Conservation (phyloP, 1,284 basidiomycete species). For the Cerrena zonata region DNA sequence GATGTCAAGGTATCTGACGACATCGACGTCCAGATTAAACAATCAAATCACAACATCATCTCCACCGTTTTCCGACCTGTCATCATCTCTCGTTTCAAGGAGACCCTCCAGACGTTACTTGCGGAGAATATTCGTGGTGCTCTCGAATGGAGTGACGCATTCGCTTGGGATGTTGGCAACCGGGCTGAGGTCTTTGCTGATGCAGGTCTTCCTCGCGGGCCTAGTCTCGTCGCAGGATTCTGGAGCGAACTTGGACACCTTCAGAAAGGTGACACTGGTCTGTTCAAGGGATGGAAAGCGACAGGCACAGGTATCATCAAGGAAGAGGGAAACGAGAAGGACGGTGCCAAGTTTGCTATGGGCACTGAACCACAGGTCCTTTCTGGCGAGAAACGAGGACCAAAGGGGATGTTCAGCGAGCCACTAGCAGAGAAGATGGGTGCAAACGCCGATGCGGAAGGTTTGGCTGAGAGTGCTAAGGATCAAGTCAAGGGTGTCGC, state of each 20-base stretch:
- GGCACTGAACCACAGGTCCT: slow-evolving; percentile 68
- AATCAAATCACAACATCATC: slow-evolving; percentile 58
- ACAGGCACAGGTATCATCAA: slow-evolving; percentile 60
- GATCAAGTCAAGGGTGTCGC: slow-evolving; percentile 19
- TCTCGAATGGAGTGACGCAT: slow-evolving; percentile 46
- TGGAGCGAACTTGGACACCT: slow-evolving; percentile 62
- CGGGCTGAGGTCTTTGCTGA: slow-evolving; percentile 60
- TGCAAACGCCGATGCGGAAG: slow-evolving; percentile 17
- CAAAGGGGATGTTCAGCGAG: slow-evolving; percentile 49
- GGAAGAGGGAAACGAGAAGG: slow-evolving; percentile 35
- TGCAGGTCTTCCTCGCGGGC: slow-evolving; percentile 45
- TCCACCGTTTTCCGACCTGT: slow-evolving; percentile 57
- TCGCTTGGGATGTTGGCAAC: slow-evolving; percentile 52
- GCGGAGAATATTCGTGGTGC: slow-evolving; percentile 45
- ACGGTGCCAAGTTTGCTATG: slow-evolving; percentile 48
- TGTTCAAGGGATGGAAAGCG: slow-evolving; percentile 42
- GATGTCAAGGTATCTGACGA: slow-evolving; percentile 48
- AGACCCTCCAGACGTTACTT: slow-evolving; percentile 51
- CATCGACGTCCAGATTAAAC: slow-evolving; percentile 44
- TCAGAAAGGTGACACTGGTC: slow-evolving; percentile 32
- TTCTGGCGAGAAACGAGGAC: slow-evolving; percentile 57
- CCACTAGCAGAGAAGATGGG: slow-evolving; percentile 32
- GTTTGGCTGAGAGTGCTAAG: slow-evolving; percentile 11
- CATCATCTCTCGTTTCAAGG: slow-evolving; percentile 47
- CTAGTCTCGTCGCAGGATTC: slow-evolving; percentile 46